These are phyloP conservation scores for Tricholomella constricta DNA, from an alignment of 768 basidiomycete genomes.

Conservation along the genomic window DNA sequence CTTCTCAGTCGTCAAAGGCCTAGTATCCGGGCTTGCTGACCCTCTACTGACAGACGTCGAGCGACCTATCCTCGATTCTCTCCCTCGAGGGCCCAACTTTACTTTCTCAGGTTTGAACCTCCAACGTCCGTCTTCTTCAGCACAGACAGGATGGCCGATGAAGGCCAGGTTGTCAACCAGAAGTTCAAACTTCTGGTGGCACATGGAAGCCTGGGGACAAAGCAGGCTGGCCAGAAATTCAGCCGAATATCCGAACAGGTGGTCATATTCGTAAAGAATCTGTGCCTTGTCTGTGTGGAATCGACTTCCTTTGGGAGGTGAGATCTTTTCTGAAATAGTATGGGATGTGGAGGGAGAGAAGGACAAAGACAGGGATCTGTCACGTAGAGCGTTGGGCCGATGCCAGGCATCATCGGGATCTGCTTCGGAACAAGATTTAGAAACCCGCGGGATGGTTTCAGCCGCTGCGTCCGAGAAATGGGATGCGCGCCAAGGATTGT, in stretches of 20 bases:
- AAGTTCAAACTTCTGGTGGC: constrained; percentile 94
- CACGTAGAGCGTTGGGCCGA: constrained; percentile 47
- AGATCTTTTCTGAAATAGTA: constrained; percentile 51
- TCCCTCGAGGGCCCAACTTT: constrained; percentile 52
- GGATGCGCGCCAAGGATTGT: constrained; percentile 76
- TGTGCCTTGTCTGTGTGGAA: constrained; percentile 38
- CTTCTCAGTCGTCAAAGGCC: constrained; percentile 38
- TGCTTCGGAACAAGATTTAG: constrained; percentile 23
- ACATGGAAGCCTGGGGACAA: constrained; percentile 76
- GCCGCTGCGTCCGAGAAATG: constrained; percentile 42
- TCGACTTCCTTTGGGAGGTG: constrained; percentile 48
- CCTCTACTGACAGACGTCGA: constrained; percentile 33
- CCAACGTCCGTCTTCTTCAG: constrained; percentile 74
- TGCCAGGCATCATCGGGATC: constrained; percentile 67
- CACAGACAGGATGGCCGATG: constrained; percentile 92
- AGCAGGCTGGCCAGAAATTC: constrained; percentile 82
- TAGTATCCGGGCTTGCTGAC: constrained; percentile 27
- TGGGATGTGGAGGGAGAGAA: constrained; percentile 48
- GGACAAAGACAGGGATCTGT: constrained; percentile 56
- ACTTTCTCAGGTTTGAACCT: constrained; percentile 65
- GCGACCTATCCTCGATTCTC: constrained; percentile 49
- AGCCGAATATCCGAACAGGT: constrained; percentile 77
- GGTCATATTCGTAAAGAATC: constrained; percentile 56
- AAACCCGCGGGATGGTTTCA: constrained; percentile 23
- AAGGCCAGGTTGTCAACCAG: constrained; percentile 90